Conservation (phyloP, 768 basidiomycete species). For the Phanerodontia chrysosporium region DNA sequence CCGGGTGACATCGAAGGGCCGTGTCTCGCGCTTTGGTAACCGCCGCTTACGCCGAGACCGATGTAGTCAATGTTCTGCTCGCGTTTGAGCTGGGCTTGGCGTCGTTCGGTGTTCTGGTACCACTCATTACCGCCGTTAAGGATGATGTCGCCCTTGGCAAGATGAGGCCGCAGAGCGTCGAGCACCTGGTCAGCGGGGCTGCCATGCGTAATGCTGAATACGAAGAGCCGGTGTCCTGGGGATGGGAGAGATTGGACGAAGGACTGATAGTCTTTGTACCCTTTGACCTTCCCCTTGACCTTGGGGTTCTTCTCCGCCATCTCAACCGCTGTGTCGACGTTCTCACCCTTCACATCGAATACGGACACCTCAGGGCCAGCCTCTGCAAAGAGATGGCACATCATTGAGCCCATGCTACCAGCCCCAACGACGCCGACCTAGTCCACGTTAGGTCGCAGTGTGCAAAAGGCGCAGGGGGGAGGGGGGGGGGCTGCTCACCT, state of each 20-base stretch:
- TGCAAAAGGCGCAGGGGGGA: neutral
- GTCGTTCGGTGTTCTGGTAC: constrained; percentile 97
- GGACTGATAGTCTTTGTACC: constrained; percentile 16
- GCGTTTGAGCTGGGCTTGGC: constrained; percentile 80
- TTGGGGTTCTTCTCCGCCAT: constrained; percentile 10
- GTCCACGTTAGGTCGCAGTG: neutral
- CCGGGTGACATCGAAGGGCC: constrained; percentile 99
- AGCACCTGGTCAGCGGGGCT: constrained; percentile 92
- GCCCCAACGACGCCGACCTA: constrained; percentile 21
- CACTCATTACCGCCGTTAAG: constrained; percentile 99
- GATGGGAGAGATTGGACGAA: constrained; percentile 16
- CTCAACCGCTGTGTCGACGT: constrained; percentile 14
- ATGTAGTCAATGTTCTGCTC: constrained; percentile 93
- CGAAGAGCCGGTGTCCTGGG: constrained; percentile 18
- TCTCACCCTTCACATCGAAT: constrained; percentile 15
- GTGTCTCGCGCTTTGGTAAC: constrained; percentile 96
- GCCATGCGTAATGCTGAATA: constrained; percentile 23
- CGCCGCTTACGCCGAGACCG: constrained; percentile 97
- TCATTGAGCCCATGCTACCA: constrained; percentile 21
- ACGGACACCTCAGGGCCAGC: constrained; percentile 17
- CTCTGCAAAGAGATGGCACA: constrained; percentile 24
- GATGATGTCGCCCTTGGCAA: constrained; percentile 96
- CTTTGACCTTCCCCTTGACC: neutral
- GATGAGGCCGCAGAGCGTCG: constrained; percentile 76
- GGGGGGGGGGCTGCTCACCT: neutral